These are phyloP conservation scores for Kodamaea suecica DNA, from an alignment of 1,139 yeast genomes.

Conservation along the genomic window DNA sequence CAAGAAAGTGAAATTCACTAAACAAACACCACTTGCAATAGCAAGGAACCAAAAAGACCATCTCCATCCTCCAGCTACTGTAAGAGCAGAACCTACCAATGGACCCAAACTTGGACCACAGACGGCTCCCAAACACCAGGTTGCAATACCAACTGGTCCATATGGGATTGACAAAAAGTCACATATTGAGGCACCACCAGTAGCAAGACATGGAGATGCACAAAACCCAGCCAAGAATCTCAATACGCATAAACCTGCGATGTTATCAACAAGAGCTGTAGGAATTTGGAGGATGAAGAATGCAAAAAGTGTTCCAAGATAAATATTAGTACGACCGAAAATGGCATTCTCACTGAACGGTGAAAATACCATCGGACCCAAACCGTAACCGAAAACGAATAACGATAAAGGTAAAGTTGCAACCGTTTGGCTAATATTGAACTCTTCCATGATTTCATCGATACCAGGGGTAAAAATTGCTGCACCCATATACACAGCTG, in stretches of 20 bases:
- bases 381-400: slow-evolving; percentile 38
- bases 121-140: slow-evolving; percentile 35
- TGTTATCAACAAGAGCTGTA: slow-evolving; percentile 26
- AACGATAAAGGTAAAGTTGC: slow-evolving; percentile 34
- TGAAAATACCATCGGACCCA: slow-evolving; percentile 37
- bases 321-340: slow-evolving; percentile 52
- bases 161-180: slow-evolving; percentile 26
- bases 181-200: slow-evolving; percentile 37
- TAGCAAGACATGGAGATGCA: slow-evolving; percentile 34
- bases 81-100: slow-evolving; percentile 30
- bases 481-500: slow-evolving; percentile 56
- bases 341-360: slow-evolving; percentile 38
- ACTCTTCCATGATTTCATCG: slow-evolving; percentile 27
- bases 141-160: slow-evolving; percentile 30
- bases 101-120: slow-evolving; percentile 39
- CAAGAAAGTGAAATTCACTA: slow-evolving; percentile 22
- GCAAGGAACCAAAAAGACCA: slow-evolving; percentile 41
- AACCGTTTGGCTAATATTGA: slow-evolving; percentile 21
- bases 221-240: slow-evolving; percentile 34
- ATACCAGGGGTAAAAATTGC: slow-evolving; percentile 59
- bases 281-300: slow-evolving; percentile 32
- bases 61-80: slow-evolving; percentile 30
- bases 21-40: slow-evolving; percentile 27
- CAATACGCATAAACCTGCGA: slow-evolving; percentile 30
- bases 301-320: slow-evolving; percentile 26